Evolutionary conservation across 176 grass and related monocot genomes (phyloP).

Genomic region (sorghum (Sorghum bicolor)): Sorghum_bicolor_NCBIv3 NC_012871.2:314501-315000

Average conservation of each 20-base stretch:
- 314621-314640: background rate
- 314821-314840: too few species aligned
- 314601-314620: background rate
- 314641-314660: background rate
- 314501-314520: constrained; percentile 58
- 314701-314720: background rate
- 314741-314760: too few species aligned
- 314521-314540: constrained; percentile 23
- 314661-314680: background rate
- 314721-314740: too few species aligned
- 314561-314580: background rate
- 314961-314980: background rate
- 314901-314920: too few species aligned
- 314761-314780: too few species aligned
- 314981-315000: background rate
- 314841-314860: too few species aligned
- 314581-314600: background rate
- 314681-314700: background rate
- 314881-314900: too few species aligned
- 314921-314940: too few species aligned
- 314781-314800: too few species aligned
- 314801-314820: too few species aligned
- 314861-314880: too few species aligned
- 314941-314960: too few species aligned
- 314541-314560: constrained; percentile 11